Evolutionary conservation across 306 rosid species (phyloP).

Genomic region (Prunus fruticosa): DNA sequence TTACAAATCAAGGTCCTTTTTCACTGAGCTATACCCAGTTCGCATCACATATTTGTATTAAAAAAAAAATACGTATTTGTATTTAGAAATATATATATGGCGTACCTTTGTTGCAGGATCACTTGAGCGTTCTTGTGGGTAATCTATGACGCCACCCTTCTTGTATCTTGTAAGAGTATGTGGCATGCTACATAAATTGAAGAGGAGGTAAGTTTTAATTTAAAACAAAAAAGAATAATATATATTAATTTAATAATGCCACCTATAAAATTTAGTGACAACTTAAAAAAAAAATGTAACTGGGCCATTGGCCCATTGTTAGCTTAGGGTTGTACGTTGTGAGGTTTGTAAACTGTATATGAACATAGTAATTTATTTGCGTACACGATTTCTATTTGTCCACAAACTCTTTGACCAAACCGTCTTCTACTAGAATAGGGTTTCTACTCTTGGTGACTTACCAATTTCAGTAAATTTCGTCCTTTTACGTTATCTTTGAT

Average conservation of each 20-base stretch:
- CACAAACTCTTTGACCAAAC: background rate
- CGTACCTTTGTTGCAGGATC: slow-evolving; percentile 7
- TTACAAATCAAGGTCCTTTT: no score
- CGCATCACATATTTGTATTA: no score
- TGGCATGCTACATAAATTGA: slow-evolving; percentile 56
- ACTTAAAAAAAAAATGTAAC: no score
- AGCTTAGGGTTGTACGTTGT: background rate
- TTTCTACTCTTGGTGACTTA: slow-evolving; percentile 4
- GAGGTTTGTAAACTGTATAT: background rate
- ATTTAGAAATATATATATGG: no score
- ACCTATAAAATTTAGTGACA: no score
- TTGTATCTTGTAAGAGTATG: slow-evolving; percentile 55
- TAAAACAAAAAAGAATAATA: background rate
- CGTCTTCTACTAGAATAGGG: slow-evolving; percentile 6
- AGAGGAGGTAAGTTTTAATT: slow-evolving; percentile 13
- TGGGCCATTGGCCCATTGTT: background rate
- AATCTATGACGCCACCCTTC: slow-evolving; percentile 23
- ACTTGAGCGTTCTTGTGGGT: slow-evolving; percentile 24
- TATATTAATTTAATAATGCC: no score
- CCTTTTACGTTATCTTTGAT: background rate
- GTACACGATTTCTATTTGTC: background rate
- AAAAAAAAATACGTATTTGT: no score
- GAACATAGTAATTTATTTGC: background rate
- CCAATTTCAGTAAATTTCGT: background rate
- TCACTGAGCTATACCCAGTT: accelerated